Percentiles rank a stretch among this genome's conserved stretches.
phyloP scores from a whole-genome alignment of 108 stramenopile genomes.

The Seminavis robusta region DNA sequence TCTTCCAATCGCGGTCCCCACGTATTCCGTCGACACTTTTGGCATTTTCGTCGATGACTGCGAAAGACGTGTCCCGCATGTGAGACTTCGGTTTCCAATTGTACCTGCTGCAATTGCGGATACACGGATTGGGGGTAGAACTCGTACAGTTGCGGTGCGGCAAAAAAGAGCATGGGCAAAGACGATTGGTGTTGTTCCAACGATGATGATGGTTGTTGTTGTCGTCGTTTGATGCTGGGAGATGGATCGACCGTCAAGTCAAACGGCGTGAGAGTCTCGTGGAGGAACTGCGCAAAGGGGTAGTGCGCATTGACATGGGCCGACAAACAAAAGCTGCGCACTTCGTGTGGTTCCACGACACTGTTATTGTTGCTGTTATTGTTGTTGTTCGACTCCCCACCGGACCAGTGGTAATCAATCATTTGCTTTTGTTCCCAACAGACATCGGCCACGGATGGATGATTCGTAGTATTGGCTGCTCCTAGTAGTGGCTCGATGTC shows the following conservation, averaged over 20 bases:
- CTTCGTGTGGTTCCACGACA: slow-evolving; percentile 11
- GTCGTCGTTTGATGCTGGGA: neutral
- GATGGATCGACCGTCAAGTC: slow-evolving; percentile 1
- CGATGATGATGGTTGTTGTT: neutral
- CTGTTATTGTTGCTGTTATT: slow-evolving; percentile 2
- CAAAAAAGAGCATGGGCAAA: slow-evolving; percentile 16
- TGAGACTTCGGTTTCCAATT: slow-evolving; percentile 35
- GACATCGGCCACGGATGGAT: neutral
- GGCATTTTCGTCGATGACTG: slow-evolving; percentile 41
- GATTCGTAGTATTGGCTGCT: neutral
- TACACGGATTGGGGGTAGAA: slow-evolving; percentile 20
- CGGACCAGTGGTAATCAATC: too few species aligned
- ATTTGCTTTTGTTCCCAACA: neutral
- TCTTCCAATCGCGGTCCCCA: slow-evolving; percentile 64
- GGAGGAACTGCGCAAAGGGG: slow-evolving; percentile 40
- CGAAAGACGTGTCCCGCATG: slow-evolving; percentile 29
- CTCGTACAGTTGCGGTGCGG: slow-evolving; percentile 39
- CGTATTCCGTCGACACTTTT: slow-evolving; percentile 23
- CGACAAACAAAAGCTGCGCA: slow-evolving; percentile 51
- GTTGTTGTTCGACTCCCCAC: neutral
- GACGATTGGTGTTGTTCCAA: neutral
- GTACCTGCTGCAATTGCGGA: slow-evolving; percentile 22
- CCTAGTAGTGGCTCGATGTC: neutral
- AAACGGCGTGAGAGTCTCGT: slow-evolving; percentile 40
- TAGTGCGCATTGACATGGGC: slow-evolving; percentile 59